Percentiles rank a stretch among this genome's conserved stretches.
Conservation (phyloP, 306 rosid genomes). For the Neltuma alba region DNA sequence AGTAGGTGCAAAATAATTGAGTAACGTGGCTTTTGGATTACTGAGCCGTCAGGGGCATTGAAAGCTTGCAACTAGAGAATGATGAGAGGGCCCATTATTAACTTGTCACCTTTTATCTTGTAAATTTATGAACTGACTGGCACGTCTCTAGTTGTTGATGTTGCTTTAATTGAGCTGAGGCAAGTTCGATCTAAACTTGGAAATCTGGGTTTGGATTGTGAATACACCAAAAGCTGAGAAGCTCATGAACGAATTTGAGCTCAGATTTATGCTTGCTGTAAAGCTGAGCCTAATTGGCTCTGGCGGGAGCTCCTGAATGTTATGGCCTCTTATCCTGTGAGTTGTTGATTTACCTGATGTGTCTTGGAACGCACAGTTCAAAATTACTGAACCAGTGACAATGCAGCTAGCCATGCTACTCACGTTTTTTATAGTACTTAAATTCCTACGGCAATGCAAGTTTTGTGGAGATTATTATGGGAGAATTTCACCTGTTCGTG, state of each 20-base stretch:
- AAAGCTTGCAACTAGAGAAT: no score
- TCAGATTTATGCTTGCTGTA: constrained; percentile 22
- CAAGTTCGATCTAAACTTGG: constrained; percentile 14
- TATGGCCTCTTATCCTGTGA: constrained; percentile 26
- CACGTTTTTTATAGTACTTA: neutral
- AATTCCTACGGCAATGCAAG: neutral
- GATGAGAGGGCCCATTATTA: no score
- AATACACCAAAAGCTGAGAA: constrained; percentile 21
- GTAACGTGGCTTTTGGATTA: no score
- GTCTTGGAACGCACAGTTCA: no score
- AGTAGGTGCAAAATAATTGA: no score
- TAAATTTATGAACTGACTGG: constrained; percentile 34
- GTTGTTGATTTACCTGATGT: no score
- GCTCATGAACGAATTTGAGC: constrained; percentile 29
- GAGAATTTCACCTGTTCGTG: neutral
- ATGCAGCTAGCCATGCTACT: constrained; percentile 8
- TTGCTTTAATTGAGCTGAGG: constrained; percentile 39
- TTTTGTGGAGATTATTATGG: neutral
- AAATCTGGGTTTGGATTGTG: constrained; percentile 42
- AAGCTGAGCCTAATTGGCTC: constrained; percentile 31
- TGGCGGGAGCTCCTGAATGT: constrained; percentile 29
- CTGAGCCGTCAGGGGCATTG: no score
- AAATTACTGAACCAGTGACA: no score
- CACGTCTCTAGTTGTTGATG: constrained; percentile 32
- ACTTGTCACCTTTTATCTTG: no score